Evolutionary conservation across 768 basidiomycete species (phyloP), one percentile per base, ranked within the genome.

Genomic region (Pulveroboletus sp.): DNA sequence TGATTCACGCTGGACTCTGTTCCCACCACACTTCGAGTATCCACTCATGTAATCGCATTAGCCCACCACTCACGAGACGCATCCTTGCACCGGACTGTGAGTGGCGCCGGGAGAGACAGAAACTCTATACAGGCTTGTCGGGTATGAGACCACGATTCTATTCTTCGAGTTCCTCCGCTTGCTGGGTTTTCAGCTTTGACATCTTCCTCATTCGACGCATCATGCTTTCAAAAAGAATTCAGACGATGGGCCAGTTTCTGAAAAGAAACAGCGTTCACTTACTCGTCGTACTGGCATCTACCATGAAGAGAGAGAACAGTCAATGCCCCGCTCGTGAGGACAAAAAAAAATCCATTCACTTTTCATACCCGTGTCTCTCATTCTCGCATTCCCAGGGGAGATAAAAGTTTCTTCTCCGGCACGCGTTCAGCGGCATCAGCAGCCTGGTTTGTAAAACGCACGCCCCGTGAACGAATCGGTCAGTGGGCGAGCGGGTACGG

Each of bases 201-300:
- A 93, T 76, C 58, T 80, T 76, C 75, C 84, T 91, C 90, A 93
- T 93, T 56, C 93, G 81, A 48, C 87, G 85, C 60, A 93, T 74
- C 72, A 91, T 86, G 68, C 93, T 95, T 56, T 21, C 21, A 30
- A 37, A 21, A 28, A 45, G 18, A 9, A 47, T 38, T 28, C 37
- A 57, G 39, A 24, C 13, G 21, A 9, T 3, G 32, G 21, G n/a
- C 6, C 14, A 18, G 39, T 21, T 26, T 50, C 47, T 49, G 26
- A 43, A 44, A 21, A 21, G 21, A 21, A 32, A 43, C 17, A 43
- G 18, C 15, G 40, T 37, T 6, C 47, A 80, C 87, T 66, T 69
- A 94, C 93, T 96, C 93, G 58, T 93, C 89, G 65, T 93, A 94
- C 72, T 96, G 93, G 64, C 93, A 95, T 72, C 92, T 95, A 43